These are phyloP conservation scores for Candolleomyces eurysporus DNA, from an alignment of 768 basidiomycete genomes.

Conservation along the genomic window DNA sequence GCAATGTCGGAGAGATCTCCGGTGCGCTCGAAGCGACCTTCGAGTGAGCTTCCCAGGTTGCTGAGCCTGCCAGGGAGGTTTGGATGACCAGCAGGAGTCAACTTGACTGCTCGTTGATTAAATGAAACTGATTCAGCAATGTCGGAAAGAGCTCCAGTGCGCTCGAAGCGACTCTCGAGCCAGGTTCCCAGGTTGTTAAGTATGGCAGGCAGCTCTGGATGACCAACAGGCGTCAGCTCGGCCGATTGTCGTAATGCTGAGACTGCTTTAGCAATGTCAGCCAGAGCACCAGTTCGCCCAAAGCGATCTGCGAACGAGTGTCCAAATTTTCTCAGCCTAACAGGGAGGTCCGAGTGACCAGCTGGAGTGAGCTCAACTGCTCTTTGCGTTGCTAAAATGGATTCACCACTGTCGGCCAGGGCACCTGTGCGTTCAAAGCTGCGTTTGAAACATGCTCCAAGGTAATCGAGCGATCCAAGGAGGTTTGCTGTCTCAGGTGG, in stretches of 20 bases:
- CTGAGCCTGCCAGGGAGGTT: slow-evolving; percentile 1
- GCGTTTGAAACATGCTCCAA: background rate
- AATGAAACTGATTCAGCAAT: background rate
- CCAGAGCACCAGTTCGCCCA: slow-evolving; percentile 3
- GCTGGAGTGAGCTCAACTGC: slow-evolving; percentile 16
- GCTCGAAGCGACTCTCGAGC: background rate
- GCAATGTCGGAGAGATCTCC: background rate
- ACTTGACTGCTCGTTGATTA: background rate
- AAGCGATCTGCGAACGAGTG: slow-evolving; percentile 11
- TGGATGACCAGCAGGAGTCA: background rate
- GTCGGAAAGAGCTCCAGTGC: background rate
- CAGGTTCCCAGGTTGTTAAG: background rate
- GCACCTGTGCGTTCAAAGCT: slow-evolving; percentile 17
- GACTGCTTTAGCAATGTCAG: slow-evolving; percentile 10
- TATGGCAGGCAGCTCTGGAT: background rate
- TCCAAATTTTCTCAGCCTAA: background rate
- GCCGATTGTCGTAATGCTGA: slow-evolving; percentile 7
- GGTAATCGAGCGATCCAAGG: too few species aligned
- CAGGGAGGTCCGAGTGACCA: background rate
- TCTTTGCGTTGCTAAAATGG: slow-evolving; percentile 4
- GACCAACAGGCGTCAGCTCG: slow-evolving; percentile 14
- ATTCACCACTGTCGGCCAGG: slow-evolving; percentile 14
- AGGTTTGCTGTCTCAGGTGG: too few species aligned
- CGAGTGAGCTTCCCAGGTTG: background rate
- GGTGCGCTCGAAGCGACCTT: background rate